A percentile compares a stretch with the other conserved stretches of the same genome.
These are phyloP conservation scores for Heritiera fomes DNA, from an alignment of 345 rosid species.

Conservation along the genomic window DNA sequence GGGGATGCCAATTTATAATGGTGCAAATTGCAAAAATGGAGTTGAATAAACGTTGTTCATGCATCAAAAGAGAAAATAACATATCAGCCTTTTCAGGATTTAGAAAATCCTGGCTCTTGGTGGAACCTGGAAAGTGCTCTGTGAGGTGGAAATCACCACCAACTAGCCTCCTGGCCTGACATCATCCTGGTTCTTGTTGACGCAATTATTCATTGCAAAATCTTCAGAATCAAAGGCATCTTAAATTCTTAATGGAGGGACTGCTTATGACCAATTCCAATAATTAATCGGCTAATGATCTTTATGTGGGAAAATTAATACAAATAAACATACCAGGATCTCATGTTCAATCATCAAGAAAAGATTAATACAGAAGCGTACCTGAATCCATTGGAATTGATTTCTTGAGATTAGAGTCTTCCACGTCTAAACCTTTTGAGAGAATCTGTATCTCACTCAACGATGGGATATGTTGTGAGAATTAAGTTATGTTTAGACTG, in stretches of 20 bases:
- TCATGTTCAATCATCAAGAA: too few relatives aligned
- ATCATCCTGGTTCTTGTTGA: conserved; percentile 7
- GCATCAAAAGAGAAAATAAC: conserved; percentile 1
- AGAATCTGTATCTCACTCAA: too few relatives aligned
- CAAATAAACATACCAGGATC: too few relatives aligned
- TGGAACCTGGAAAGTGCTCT: conserved; percentile 11
- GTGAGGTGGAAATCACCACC: conserved; percentile 22
- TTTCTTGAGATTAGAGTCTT: too few relatives aligned
- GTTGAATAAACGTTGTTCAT: not conserved
- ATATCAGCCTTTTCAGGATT: conserved; percentile 2
- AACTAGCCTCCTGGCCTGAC: not conserved
- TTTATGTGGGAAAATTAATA: too few relatives aligned
- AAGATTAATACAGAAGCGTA: too few relatives aligned
- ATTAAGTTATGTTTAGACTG: too few relatives aligned
- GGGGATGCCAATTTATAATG: not conserved
- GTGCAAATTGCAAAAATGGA: not conserved
- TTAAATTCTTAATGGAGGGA: not conserved
- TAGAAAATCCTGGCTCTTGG: conserved; percentile 1
- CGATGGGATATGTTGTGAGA: too few relatives aligned
- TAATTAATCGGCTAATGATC: not conserved
- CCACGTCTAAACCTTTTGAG: too few relatives aligned
- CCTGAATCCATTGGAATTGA: too few relatives aligned
- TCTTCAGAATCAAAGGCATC: not conserved
- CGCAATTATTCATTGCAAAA: not conserved
- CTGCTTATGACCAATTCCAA: not conserved